phyloP scores from a whole-genome alignment of 495 filamentous ascomycete genomes.

The Annulohypoxylon bovei region DNA sequence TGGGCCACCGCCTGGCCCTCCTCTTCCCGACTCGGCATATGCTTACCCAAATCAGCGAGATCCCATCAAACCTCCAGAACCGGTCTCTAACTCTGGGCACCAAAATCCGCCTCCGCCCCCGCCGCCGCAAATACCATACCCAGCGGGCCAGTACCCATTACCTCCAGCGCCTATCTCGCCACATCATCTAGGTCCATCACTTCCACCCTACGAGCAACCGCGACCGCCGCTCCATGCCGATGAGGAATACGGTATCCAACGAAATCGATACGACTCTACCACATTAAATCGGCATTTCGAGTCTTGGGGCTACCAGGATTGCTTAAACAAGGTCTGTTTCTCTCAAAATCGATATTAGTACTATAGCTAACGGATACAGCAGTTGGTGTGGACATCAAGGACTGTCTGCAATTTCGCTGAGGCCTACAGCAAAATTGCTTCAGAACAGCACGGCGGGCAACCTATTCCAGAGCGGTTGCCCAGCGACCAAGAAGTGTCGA shows the following conservation, averaged over 20 bases:
- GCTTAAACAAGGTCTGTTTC: slow-evolving; percentile 52
- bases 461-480: slow-evolving; percentile 59
- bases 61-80: slow-evolving; percentile 34
- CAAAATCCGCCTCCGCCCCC: slow-evolving; percentile 42
- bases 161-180: slow-evolving; percentile 56
- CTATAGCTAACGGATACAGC: slow-evolving; percentile 42
- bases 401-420: slow-evolving; percentile 60
- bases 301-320: slow-evolving; percentile 54
- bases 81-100: slow-evolving; percentile 27
- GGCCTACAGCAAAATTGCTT: slow-evolving; percentile 57
- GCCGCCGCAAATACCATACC: slow-evolving; percentile 49
- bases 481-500: slow-evolving; percentile 55
- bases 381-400: slow-evolving; percentile 57
- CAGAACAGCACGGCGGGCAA: slow-evolving; percentile 58
- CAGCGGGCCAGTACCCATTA: slow-evolving; percentile 54
- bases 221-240: slow-evolving; percentile 52
- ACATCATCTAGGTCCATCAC: slow-evolving; percentile 45
- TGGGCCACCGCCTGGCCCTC: slow-evolving; percentile 39
- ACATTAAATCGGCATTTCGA: slow-evolving; percentile 55
- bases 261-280: slow-evolving; percentile 51
- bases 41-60: slow-evolving; percentile 41
- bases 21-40: slow-evolving; percentile 33
- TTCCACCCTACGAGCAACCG: slow-evolving; percentile 54
- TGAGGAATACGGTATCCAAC: slow-evolving; percentile 50
- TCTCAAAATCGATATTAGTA: background rate